Conservation (phyloP, 169 alveolate species). For the Miamiensis avidus region DNA sequence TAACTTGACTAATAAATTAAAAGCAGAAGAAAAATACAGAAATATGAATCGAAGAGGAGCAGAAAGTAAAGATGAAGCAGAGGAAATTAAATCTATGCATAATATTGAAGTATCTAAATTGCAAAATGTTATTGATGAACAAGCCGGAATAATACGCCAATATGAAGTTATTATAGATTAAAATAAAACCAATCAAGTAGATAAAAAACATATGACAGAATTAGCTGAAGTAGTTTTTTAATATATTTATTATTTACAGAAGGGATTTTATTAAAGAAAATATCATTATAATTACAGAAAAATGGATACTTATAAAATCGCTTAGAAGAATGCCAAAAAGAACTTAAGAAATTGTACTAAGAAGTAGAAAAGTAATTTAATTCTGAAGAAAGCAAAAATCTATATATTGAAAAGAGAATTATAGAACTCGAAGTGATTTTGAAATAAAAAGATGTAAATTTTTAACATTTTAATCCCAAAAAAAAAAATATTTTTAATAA, state of each 20-base stretch:
- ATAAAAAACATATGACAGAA: background rate
- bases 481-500: too few relatives aligned
- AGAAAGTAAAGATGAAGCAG: background rate
- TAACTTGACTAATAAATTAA: too few relatives aligned
- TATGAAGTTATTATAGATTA: background rate
- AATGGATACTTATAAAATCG: background rate
- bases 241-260: background rate
- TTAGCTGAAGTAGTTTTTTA: background rate
- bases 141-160: background rate
- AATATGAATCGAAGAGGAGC: background rate
- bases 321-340: background rate
- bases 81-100: background rate
- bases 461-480: too few relatives aligned
- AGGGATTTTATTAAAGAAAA: background rate
- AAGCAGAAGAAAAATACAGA: background rate
- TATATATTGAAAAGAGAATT: background rate
- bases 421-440: background rate
- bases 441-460: background rate
- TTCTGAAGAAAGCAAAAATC: background rate
- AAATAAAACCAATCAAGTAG: background rate
- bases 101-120: background rate
- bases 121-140: background rate
- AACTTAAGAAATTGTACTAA: too few relatives aligned
- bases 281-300: too few relatives aligned
- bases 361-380: background rate